These are phyloP conservation scores for Fragaria vesca DNA, from an alignment of 306 rosid species.

Conservation along the genomic window DNA sequence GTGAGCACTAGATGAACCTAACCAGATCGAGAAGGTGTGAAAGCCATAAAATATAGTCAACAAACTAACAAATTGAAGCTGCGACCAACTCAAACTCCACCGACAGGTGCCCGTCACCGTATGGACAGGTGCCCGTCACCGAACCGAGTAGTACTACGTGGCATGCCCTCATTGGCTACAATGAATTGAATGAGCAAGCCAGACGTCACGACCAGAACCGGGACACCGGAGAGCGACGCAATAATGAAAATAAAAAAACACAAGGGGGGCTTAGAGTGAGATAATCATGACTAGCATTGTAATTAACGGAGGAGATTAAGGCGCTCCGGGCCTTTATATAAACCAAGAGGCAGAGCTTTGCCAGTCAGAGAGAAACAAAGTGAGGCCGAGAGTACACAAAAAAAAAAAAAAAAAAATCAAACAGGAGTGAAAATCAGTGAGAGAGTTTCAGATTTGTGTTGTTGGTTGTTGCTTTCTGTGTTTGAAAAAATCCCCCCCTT, in stretches of 20 bases:
- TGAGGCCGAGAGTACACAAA: conserved; percentile 45
- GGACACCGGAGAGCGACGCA: not conserved
- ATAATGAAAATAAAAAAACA: not conserved
- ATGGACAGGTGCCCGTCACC: conserved; percentile 27
- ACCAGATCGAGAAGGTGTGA: conserved; percentile 22
- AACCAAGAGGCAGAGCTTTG: not conserved
- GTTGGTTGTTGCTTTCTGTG: not conserved
- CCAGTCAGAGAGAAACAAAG: conserved; percentile 32
- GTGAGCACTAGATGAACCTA: not conserved
- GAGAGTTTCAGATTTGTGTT: conserved; percentile 3
- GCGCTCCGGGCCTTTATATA: conserved; percentile 36
- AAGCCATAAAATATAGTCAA: conserved; percentile 41
- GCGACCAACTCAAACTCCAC: conserved; percentile 22
- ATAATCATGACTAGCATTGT: conserved; percentile 25
- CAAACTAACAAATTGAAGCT: conserved; percentile 19
- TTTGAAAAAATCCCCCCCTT: conserved; percentile 31
- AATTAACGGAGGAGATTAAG: conserved; percentile 23
- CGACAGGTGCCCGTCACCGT: conserved; percentile 34
- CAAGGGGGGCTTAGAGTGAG: conserved; percentile 27
- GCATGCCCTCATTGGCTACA: not conserved
- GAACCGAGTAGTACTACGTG: not conserved
- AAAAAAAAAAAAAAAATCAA: not conserved
- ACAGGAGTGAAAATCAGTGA: not conserved
- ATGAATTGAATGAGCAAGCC: not conserved
- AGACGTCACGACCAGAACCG: conserved; percentile 20